Percentiles rank a stretch among this genome's conserved stretches.
These are phyloP conservation scores for Phyllosticta citrichinensis DNA, from an alignment of 2,329 filamentous ascomycete species.

Conservation along the genomic window DNA sequence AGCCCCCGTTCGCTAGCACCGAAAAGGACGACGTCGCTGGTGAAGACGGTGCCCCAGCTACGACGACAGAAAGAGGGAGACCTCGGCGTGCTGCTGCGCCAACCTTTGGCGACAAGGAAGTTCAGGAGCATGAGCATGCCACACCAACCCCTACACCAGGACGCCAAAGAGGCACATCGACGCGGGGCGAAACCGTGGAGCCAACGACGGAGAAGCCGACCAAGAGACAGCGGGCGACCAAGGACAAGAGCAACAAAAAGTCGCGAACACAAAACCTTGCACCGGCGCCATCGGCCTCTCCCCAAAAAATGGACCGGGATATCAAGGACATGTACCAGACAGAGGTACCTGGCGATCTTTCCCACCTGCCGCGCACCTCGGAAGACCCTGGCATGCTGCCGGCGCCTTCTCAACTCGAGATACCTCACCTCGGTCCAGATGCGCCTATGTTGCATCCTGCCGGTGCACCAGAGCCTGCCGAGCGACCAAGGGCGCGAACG, in stretches of 20 bases:
- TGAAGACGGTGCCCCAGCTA: constrained; percentile 26
- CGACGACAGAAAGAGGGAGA: constrained; percentile 38
- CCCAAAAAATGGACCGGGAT: constrained; percentile 11
- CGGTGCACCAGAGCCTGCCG: not conserved
- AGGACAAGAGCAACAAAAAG: constrained; percentile 23
- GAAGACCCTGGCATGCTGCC: constrained; percentile 3
- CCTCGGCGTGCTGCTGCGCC: constrained; percentile 51
- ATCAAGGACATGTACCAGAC: constrained; percentile 5
- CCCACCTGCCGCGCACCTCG: not conserved
- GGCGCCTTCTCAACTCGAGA: not conserved
- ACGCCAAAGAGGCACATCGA: constrained; percentile 37
- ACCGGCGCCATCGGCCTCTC: constrained; percentile 19
- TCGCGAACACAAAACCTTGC: constrained; percentile 23
- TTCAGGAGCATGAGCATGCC: constrained; percentile 45
- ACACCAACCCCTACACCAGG: constrained; percentile 47
- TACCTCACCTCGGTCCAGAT: not conserved
- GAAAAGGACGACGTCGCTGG: constrained; percentile 33
- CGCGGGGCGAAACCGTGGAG: constrained; percentile 5
- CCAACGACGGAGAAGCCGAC: constrained; percentile 22
- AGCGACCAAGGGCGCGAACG: constrained; percentile 4
- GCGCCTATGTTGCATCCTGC: not conserved
- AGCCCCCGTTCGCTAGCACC: constrained; percentile 24
- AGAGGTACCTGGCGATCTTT: not conserved
- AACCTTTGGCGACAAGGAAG: constrained; percentile 57
- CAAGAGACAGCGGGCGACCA: constrained; percentile 27